Base-by-base conservation (phyloP, 2,329 filamentous ascomycete species). In the Didymella sp. region DNA sequence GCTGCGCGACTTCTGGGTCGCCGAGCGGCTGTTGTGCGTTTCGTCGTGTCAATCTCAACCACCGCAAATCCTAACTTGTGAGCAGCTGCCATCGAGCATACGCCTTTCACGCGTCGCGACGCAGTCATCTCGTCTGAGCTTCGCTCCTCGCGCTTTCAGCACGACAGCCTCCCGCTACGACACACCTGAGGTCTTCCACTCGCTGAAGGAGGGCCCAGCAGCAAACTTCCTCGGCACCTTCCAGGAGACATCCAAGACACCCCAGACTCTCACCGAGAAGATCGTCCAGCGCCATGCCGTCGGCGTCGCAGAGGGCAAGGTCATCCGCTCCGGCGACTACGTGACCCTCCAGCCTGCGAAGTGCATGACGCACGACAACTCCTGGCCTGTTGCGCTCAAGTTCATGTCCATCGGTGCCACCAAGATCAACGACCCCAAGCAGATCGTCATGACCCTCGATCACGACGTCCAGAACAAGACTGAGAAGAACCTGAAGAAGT, bases 221-320 rank as follows among this genome's bases (percentile, higher is more conserved):
- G 79, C 92, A 15, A 86, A 90, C 67, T 87, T 92, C 58, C 85
- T 96, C 60, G 86, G 96, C 62, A 87, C 89, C 37, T 88, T 91
- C 30, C 84, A 74, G 43, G 70, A 76, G 17, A 73, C 70, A 33
- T 67, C 79, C 25, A 73, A 76, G 17, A 76, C 77, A 2, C 85
- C 90, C 0, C 92, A 96, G 77, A 97, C 91, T 2, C 78, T 96
- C 48, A 95, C 91, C 2, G 93, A 97, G 76, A 96, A 96, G 81
- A 96, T 97, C 57, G 88, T 96, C 0, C 93, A 97, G 75, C 79
- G 83, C 15, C 89, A 96, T 76, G 84, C 91, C 0, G 82, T 92
- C n/a, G 91, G 88, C 9, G 84, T 96, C 1, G 78, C 90, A 1
- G 76, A 85, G 11, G 91, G 87, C 58, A 96, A 96, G 79, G 80